Percentiles rank a stretch among this genome's conserved stretches.
Conservation (phyloP, 2,329 filamentous ascomycete species). For the Cyphellophora europaea region DNA sequence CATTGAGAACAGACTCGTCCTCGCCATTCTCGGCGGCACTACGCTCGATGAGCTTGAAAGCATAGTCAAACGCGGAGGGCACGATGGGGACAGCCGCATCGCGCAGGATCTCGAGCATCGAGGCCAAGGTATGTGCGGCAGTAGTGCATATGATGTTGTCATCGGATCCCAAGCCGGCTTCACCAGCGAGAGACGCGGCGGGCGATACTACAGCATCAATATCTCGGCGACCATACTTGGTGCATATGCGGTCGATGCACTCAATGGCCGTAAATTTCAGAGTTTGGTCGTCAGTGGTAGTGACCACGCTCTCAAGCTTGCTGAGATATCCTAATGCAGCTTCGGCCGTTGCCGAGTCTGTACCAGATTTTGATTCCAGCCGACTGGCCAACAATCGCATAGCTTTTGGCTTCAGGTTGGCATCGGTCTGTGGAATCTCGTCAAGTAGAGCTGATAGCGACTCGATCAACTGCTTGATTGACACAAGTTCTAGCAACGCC, state of each 20-base stretch:
- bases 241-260: conserved; percentile 85
- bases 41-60: conserved; percentile 60
- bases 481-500: conserved; percentile 73
- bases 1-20: conserved; percentile 64
- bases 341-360: conserved; percentile 38
- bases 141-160: background rate
- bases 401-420: conserved; percentile 65
- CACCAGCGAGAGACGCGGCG: conserved; percentile 2
- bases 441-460: conserved; percentile 75
- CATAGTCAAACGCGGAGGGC: conserved; percentile 62
- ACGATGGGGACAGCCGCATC: conserved; percentile 79
- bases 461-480: conserved; percentile 80
- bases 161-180: conserved; percentile 1
- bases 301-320: conserved; percentile 66
- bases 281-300: conserved; percentile 59
- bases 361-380: conserved; percentile 62
- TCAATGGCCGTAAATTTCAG: conserved; percentile 79
- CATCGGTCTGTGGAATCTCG: conserved; percentile 53
- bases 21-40: conserved; percentile 38
- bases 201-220: conserved; percentile 37
- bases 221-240: conserved; percentile 93
- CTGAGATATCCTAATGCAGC: conserved; percentile 56
- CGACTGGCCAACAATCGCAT: conserved; percentile 72
- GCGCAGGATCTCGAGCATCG: conserved; percentile 76
- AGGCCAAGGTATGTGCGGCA: conserved; percentile 59